Evolutionary conservation across 2,329 filamentous ascomycete species (phyloP).

Genomic region (Colletotrichum liaoningense): DNA sequence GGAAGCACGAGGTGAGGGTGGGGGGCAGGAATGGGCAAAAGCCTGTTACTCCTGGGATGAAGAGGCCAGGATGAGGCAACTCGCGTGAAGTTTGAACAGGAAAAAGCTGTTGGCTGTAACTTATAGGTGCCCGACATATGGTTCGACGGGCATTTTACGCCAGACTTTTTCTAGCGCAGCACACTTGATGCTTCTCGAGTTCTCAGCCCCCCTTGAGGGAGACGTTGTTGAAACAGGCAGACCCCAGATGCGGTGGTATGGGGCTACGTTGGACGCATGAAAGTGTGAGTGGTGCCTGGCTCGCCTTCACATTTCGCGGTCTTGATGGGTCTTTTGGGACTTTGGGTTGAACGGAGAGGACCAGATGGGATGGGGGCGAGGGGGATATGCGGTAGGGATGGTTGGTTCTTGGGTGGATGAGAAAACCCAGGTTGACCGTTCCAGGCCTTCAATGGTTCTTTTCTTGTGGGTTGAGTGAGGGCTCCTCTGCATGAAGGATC

Average conservation of each 20-base stretch:
- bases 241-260: conserved; percentile 13
- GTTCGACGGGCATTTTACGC: conserved; percentile 30
- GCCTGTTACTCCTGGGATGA: background rate
- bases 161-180: background rate
- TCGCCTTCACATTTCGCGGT: conserved; percentile 8
- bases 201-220: background rate
- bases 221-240: conserved; percentile 17
- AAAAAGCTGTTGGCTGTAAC: background rate
- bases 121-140: conserved; percentile 29
- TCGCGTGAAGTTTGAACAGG: too few species aligned
- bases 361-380: background rate
- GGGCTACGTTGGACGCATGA: conserved; percentile 18
- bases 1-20: background rate
- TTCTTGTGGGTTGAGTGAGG: background rate
- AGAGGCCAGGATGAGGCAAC: background rate
- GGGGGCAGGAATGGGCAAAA: background rate
- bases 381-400: conserved; percentile 26
- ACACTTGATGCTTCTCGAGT: background rate
- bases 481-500: conserved; percentile 20
- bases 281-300: conserved; percentile 28
- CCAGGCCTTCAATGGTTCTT: background rate
- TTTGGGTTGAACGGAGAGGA: background rate
- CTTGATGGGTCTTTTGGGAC: background rate
- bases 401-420: background rate
- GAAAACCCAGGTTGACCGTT: background rate